A percentile compares a stretch with the other conserved stretches of the same genome.
Conservation (phyloP, 495 filamentous ascomycete genomes). For the Daldinia decipiens region DNA sequence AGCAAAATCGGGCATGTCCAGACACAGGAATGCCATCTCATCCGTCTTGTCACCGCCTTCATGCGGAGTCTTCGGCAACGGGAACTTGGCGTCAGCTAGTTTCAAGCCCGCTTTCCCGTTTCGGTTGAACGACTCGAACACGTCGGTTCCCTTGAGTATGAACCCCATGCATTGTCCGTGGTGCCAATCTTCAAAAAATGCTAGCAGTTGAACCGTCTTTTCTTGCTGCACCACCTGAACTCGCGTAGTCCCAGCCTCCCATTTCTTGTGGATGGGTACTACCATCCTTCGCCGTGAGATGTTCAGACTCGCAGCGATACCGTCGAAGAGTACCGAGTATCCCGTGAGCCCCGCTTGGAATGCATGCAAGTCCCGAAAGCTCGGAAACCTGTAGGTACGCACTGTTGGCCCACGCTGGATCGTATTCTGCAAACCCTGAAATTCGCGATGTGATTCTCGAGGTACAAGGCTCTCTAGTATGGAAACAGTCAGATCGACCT, state of each 20-base stretch:
- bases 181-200: slow-evolving; percentile 84
- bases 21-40: slow-evolving; percentile 75
- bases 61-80: slow-evolving; percentile 71
- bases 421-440: slow-evolving; percentile 63
- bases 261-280: slow-evolving; percentile 90
- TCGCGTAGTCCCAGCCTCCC: slow-evolving; percentile 78
- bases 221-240: slow-evolving; percentile 82
- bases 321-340: slow-evolving; percentile 78
- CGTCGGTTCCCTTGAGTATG: slow-evolving; percentile 79
- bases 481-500: slow-evolving; percentile 74
- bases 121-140: slow-evolving; percentile 75
- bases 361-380: slow-evolving; percentile 70
- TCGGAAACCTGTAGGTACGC: slow-evolving; percentile 65
- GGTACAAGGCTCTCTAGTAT: slow-evolving; percentile 70
- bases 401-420: slow-evolving; percentile 55
- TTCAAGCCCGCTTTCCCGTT: slow-evolving; percentile 74
- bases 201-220: slow-evolving; percentile 76
- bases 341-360: slow-evolving; percentile 84
- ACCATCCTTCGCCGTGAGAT: slow-evolving; percentile 88
- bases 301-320: slow-evolving; percentile 74
- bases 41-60: slow-evolving; percentile 56
- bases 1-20: slow-evolving; percentile 88
- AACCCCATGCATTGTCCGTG: slow-evolving; percentile 91
- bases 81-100: slow-evolving; percentile 90
- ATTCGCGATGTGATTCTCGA: slow-evolving; percentile 64